These are phyloP conservation scores for Ophiocordyceps camponoti-floridani DNA, from an alignment of 2,329 filamentous ascomycete genomes.

Conservation along the genomic window DNA sequence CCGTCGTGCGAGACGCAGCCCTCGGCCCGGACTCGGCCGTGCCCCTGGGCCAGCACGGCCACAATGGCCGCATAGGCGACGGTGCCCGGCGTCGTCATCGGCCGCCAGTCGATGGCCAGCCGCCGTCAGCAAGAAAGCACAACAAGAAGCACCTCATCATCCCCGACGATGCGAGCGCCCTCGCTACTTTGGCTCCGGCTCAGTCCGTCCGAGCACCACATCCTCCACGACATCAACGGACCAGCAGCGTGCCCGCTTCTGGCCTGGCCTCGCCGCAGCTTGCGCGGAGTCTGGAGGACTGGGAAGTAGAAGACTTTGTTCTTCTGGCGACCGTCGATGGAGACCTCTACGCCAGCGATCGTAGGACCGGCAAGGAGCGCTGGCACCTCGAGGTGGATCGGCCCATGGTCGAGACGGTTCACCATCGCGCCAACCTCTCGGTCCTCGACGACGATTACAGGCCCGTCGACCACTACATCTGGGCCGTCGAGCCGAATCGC, in stretches of 20 bases:
- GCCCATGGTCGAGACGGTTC: slow-evolving; percentile 80
- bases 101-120: slow-evolving; percentile 4
- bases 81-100: neutral
- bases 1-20: neutral
- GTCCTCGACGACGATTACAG: slow-evolving; percentile 38
- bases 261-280: slow-evolving; percentile 66
- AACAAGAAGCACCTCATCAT: slow-evolving; percentile 15
- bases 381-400: slow-evolving; percentile 76
- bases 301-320: slow-evolving; percentile 99
- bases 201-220: slow-evolving; percentile 83
- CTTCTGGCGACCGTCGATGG: slow-evolving; percentile 99
- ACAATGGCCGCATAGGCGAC: neutral
- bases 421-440: slow-evolving; percentile 55
- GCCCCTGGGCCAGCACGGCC: neutral
- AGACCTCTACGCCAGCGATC: slow-evolving; percentile 79
- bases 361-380: slow-evolving; percentile 64
- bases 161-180: slow-evolving; percentile 72
- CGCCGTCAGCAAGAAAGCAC: slow-evolving; percentile 7
- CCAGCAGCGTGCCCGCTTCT: slow-evolving; percentile 39
- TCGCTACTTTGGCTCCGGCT: slow-evolving; percentile 95
- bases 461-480: slow-evolving; percentile 70
- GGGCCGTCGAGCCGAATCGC: slow-evolving; percentile 84
- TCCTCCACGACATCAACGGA: slow-evolving; percentile 41
- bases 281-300: slow-evolving; percentile 97
- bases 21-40: neutral